Evolutionary conservation across 192 early-diverging fungal species (phyloP), one percentile per base, ranked within the genome.

Genomic region (Coemansia sp.): DNA sequence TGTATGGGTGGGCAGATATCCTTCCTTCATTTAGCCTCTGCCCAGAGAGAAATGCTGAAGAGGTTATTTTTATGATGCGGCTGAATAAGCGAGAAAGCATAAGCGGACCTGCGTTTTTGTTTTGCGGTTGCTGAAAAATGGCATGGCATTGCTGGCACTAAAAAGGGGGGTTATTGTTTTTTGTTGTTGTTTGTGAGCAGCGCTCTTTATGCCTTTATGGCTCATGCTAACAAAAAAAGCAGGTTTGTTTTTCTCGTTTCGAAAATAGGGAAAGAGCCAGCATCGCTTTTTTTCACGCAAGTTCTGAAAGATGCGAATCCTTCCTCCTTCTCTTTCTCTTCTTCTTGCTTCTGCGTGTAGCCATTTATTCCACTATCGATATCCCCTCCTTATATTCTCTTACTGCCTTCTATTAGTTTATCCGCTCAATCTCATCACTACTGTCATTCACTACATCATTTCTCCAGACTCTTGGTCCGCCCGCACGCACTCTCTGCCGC

Each of bases 291-390:
- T 26, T 60, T 37, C 33, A 37, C 33, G 43, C 43, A 21, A 51
- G 48, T 13, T 51, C 48, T 51, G 48, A 51, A 51, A 51, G 48
- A 51, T 51, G 48, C 21, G 26, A 60, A 33, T 42, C 37, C 39
- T 37, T n/a, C 34, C 42, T 21, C 34, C 34, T 20, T 39, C 31
- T 65, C 67, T 66, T 69, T 58, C 60, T 60, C 49, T 63, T 63
- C 49, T 58, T 63, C 26, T 59, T 61, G 21, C 63, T 33, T 33
- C 48, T 45, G 56, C 10, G 30, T 58, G 30, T 63, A 51, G 55
- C 58, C 55, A 65, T 64, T 75, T 69, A 59, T 53, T 70, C 55
- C 59, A 75, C 73, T 75, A 75, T 75, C 73, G 62, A 75, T 75
- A 75, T 75, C 73, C 66, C 58, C 39, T 51, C 59, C n/a, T 53